Percentiles rank a stretch among this genome's conserved stretches.
These are phyloP conservation scores for Chlamydomonas sphaeroides DNA, from an alignment of 139 green algal species.

Conservation along the genomic window DNA sequence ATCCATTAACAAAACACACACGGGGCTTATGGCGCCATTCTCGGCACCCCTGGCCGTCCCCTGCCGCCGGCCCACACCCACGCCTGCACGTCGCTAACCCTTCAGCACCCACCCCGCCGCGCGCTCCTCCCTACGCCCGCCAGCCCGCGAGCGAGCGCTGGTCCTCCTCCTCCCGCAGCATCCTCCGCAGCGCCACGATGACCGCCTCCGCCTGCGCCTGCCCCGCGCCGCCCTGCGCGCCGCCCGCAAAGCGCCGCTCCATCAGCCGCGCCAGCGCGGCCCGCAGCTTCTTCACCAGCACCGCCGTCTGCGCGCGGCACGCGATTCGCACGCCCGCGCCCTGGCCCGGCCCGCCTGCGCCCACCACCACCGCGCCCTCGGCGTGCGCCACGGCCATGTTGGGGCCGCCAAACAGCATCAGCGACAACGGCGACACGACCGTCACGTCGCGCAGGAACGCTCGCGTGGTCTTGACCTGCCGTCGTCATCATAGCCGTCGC, in stretches of 20 bases:
- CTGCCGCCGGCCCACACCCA: no score
- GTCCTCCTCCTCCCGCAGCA: slow-evolving; percentile 37
- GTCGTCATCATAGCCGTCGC: no score
- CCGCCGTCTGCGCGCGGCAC: slow-evolving; percentile 73
- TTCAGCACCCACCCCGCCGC: no score
- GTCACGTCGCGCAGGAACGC: slow-evolving; percentile 90
- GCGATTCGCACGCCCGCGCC: neutral
- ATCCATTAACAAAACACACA: no score
- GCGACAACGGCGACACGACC: slow-evolving; percentile 72
- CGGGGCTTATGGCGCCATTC: no score
- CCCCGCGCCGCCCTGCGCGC: neutral
- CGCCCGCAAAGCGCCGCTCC: slow-evolving; percentile 19
- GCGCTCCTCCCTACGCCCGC: no score
- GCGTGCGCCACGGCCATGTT: slow-evolving; percentile 75
- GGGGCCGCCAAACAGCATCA: slow-evolving; percentile 90
- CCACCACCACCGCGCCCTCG: slow-evolving; percentile 73
- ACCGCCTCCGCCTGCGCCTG: neutral
- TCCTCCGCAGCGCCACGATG: slow-evolving; percentile 17
- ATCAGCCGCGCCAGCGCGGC: slow-evolving; percentile 71
- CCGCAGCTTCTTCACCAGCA: slow-evolving; percentile 90
- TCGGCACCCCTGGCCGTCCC: no score
- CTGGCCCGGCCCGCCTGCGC: slow-evolving; percentile 72
- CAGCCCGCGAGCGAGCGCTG: slow-evolving; percentile 10
- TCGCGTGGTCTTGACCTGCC: slow-evolving; percentile 77
- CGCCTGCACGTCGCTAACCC: no score